phyloP scores from a whole-genome alignment of 2,329 filamentous ascomycete species.

The Ophiostoma australiae region DNA sequence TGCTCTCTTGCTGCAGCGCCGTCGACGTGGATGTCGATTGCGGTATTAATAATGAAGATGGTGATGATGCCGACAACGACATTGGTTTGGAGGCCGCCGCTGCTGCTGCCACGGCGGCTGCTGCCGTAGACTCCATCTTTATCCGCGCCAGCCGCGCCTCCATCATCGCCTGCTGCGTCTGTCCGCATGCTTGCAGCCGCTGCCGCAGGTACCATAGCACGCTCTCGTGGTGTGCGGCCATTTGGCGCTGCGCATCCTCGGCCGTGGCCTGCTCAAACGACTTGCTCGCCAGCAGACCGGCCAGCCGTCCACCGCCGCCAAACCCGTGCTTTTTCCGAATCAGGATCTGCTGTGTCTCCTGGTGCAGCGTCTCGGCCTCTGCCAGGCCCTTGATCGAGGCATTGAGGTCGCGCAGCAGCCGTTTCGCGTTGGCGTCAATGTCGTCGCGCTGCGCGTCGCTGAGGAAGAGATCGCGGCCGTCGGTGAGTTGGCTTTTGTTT shows the following conservation, averaged over 20 bases:
- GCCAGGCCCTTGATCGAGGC: constrained; percentile 72
- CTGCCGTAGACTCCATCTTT: constrained; percentile 63
- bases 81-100: constrained; percentile 20
- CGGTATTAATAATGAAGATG: background rate
- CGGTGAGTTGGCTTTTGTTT: constrained; percentile 33
- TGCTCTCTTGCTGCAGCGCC: background rate
- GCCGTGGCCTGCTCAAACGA: constrained; percentile 64
- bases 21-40: background rate
- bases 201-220: constrained; percentile 78
- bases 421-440: constrained; percentile 81
- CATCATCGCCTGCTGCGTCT: constrained; percentile 85
- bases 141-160: constrained; percentile 79
- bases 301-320: constrained; percentile 37
- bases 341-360: constrained; percentile 66
- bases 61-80: background rate
- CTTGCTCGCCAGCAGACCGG: constrained; percentile 31
- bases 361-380: constrained; percentile 75
- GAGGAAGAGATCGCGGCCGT: constrained; percentile 38
- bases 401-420: constrained; percentile 79
- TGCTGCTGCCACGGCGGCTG: constrained; percentile 8
- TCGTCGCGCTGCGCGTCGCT: constrained; percentile 79
- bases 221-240: constrained; percentile 70
- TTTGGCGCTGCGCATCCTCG: constrained; percentile 62
- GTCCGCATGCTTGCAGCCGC: constrained; percentile 68
- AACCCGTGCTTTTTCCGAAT: constrained; percentile 61